Percentiles rank a stretch among this genome's conserved stretches.
These are phyloP conservation scores for Thalassiosira profunda DNA, from an alignment of 108 stramenopile species.

Conservation along the genomic window DNA sequence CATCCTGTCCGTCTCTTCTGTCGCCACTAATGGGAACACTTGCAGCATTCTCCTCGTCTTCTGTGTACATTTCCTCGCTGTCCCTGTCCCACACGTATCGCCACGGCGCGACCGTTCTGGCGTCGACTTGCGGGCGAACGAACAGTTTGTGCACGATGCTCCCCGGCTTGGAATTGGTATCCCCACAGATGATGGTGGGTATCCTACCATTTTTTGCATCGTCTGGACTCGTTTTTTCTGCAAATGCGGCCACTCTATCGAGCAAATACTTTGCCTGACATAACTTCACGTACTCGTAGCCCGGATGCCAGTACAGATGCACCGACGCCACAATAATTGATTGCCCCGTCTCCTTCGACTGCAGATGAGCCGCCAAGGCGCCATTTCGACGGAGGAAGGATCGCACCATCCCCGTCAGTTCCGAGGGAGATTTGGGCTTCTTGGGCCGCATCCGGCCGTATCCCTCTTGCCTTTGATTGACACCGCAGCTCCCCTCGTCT, in stretches of 20 bases:
- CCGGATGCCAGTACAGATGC: conserved; percentile 92
- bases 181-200: conserved; percentile 73
- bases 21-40: not conserved
- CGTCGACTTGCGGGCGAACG: conserved; percentile 63
- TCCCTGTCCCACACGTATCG: conserved; percentile 40
- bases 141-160: conserved; percentile 76
- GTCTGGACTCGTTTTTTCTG: not conserved
- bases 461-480: conserved; percentile 1
- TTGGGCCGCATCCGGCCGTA: conserved; percentile 30
- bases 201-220: not conserved
- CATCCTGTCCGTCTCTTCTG: conserved; percentile 29
- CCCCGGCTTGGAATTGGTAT: conserved; percentile 80
- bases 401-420: conserved; percentile 60
- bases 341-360: conserved; percentile 15
- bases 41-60: conserved; percentile 13
- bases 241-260: conserved; percentile 61
- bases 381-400: conserved; percentile 79
- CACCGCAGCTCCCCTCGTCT: not conserved
- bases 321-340: conserved; percentile 63
- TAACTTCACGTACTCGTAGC: conserved; percentile 84
- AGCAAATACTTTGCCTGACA: conserved; percentile 66
- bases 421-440: conserved; percentile 49
- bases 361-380: conserved; percentile 64
- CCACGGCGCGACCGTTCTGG: conserved; percentile 82
- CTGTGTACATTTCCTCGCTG: conserved; percentile 28